Base-by-base conservation (phyloP, 208 protist species). In the Acanthamoeba sp. region DNA sequence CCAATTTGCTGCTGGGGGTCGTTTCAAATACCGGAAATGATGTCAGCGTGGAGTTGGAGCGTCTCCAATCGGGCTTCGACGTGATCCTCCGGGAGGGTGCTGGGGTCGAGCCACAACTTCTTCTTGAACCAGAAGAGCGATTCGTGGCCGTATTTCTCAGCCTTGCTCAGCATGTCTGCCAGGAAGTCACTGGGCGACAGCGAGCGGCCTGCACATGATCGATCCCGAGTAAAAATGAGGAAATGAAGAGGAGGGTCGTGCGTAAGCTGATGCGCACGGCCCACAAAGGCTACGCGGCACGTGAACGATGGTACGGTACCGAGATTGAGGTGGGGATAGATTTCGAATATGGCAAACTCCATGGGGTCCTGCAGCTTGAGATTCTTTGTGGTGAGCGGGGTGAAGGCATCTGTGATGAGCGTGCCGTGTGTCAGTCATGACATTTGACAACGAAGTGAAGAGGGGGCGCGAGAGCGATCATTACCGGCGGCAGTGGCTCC, bases 301-400 rank as follows among this genome's bases (percentile, higher is more conserved):
- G 12, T 32, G 29, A 18, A 7, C 14, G 27, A 9, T 5, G 62
- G 22, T 9, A 9, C 1, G 5, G 62, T 89, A 89, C 82, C 82
- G 48, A 89, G n/a, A 16, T 64, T 36, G n/a, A 64, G 38, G 45
- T 45, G 50, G 27, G 42, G 82, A n/a, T 66, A 89, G 52, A 89
- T 40, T 34, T 89, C 82, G 34, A 45, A 89, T 10, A 89, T 89
- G 38, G 82, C 82, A 38, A 89, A 89, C 20, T 89, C 82, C 24
- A 40, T 64, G 52, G 82, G 82, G 52, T 89, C 82, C 5, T 62
- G 29, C 1, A 89, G 82, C 29, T 40, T 24, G 6, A 89, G 27
- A 20, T 57, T 62, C 50, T 89, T 82, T 1, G 71, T 32, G 9
- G 71, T 82, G 20, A 82, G 40, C 7, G 71, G 71, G 12, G 40